These are phyloP conservation scores for Dioszegia hungarica DNA, from an alignment of 768 basidiomycete genomes.

Conservation along the genomic window DNA sequence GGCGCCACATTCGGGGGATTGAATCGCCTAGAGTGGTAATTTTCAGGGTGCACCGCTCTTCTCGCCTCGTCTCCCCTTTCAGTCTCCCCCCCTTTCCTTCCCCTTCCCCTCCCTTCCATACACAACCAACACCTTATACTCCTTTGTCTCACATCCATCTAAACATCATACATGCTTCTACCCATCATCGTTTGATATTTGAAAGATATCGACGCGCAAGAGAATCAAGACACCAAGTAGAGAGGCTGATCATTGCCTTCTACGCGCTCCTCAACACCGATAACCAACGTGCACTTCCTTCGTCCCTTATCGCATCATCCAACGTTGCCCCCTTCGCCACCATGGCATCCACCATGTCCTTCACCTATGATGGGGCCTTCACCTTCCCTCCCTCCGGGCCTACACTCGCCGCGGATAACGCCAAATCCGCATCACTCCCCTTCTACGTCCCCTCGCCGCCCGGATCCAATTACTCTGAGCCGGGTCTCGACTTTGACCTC, in stretches of 20 bases:
- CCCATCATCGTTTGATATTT: no score
- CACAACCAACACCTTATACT: no score
- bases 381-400: background rate
- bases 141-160: background rate
- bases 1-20: background rate
- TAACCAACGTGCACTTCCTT: background rate
- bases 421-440: background rate
- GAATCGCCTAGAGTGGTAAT: background rate
- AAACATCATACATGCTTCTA: no score
- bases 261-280: background rate
- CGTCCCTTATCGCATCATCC: background rate
- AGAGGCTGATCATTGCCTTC: no score
- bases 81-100: background rate
- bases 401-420: background rate
- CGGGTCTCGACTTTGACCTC: conserved; percentile 16
- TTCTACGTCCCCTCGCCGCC: conserved; percentile 15
- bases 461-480: conserved; percentile 5
- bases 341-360: background rate
- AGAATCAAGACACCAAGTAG: no score
- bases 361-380: background rate
- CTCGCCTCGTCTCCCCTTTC: background rate
- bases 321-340: background rate
- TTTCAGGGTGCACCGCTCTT: background rate
- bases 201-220: no score
- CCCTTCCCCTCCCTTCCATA: background rate